Conservation (phyloP, 129 eudicot genomes). For the Arctium minus region DNA sequence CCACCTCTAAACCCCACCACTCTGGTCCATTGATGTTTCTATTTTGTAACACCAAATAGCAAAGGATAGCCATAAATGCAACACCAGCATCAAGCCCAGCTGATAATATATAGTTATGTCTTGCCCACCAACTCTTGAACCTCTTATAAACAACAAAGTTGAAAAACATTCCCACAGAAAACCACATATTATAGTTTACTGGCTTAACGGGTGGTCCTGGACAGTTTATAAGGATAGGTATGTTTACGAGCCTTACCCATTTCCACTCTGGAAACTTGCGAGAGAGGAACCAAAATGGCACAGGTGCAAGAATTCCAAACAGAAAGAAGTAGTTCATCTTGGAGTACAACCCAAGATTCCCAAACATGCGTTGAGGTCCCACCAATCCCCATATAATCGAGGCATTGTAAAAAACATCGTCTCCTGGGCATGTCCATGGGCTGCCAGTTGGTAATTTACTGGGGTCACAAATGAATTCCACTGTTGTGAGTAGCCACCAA, state of each 20-base stretch:
- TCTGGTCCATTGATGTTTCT: conserved; percentile 49
- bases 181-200: conserved; percentile 72
- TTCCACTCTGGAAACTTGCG: conserved; percentile 56
- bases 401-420: conserved; percentile 81
- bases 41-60: conserved; percentile 60
- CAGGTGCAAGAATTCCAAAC: conserved; percentile 65
- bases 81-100: conserved; percentile 91
- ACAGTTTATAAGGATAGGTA: conserved; percentile 59
- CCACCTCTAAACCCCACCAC: conserved; percentile 83
- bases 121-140: conserved; percentile 76
- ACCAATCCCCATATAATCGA: conserved; percentile 90
- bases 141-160: conserved; percentile 59
- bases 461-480: conserved; percentile 60
- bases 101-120: conserved; percentile 70
- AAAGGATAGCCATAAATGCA: conserved; percentile 78
- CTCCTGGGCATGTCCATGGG: conserved; percentile 93
- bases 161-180: conserved; percentile 63
- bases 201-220: conserved; percentile 66
- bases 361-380: conserved; percentile 81
- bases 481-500: conserved; percentile 78
- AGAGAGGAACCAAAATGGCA: conserved; percentile 68
- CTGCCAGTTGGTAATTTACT: conserved; percentile 55
- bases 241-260: conserved; percentile 55
- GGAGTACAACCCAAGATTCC: conserved; percentile 60
- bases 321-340: conserved; percentile 78